Evolutionary conservation across 2,329 filamentous ascomycete species (phyloP).

Genomic region (Ilyonectria sp.): DNA sequence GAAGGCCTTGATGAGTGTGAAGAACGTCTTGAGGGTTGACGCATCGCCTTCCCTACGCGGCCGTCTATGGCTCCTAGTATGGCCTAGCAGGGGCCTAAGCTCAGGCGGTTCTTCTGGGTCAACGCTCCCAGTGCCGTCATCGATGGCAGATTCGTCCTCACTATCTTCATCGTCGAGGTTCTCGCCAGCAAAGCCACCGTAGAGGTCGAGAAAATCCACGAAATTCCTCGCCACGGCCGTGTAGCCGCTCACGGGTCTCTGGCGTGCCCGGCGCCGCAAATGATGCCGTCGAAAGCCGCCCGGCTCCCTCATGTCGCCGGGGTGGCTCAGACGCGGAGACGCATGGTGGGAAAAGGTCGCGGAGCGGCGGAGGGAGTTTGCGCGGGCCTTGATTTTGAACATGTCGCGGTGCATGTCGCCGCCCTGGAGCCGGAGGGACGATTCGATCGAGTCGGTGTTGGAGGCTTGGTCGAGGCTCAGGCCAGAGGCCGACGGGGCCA

Average conservation of each 20-base stretch:
- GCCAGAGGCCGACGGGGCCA: constrained; percentile 36
- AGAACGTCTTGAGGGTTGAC: constrained; percentile 80
- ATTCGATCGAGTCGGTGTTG: constrained; percentile 63
- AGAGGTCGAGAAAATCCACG: constrained; percentile 82
- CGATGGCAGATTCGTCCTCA: constrained; percentile 71
- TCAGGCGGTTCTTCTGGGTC: constrained; percentile 67
- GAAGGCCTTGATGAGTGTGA: constrained; percentile 84
- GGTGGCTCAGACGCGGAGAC: constrained; percentile 49
- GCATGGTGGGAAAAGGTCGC: constrained; percentile 76
- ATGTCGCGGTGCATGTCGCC: constrained; percentile 86
- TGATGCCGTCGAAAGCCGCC: constrained; percentile 65
- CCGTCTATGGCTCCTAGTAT: constrained; percentile 66
- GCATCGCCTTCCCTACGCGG: constrained; percentile 71
- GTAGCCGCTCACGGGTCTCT: constrained; percentile 55
- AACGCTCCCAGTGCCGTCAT: constrained; percentile 58
- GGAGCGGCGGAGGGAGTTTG: constrained; percentile 67
- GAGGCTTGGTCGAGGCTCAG: constrained; percentile 34
- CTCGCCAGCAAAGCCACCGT: constrained; percentile 84
- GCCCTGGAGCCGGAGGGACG: constrained; percentile 80
- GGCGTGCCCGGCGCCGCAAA: constrained; percentile 55
- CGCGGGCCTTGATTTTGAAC: constrained; percentile 78
- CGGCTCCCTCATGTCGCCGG: constrained; percentile 55
- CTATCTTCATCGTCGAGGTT: constrained; percentile 69
- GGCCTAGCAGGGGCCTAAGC: constrained; percentile 68
- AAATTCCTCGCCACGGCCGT: constrained; percentile 77